Evolutionary conservation across 306 rosid species (phyloP).

Genomic region (Albizia julibrissin): DNA sequence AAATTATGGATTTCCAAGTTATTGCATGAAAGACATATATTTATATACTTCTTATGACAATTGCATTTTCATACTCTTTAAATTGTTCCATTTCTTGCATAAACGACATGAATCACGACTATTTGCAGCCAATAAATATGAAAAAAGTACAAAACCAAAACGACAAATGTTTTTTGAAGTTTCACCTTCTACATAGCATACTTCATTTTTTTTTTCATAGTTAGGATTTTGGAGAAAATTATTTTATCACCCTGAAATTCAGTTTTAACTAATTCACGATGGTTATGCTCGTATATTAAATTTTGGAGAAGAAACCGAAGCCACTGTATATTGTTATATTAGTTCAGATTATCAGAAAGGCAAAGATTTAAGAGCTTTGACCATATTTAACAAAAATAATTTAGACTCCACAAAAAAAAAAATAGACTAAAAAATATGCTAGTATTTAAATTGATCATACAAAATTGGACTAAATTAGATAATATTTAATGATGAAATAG

Average conservation of each 20-base stretch:
- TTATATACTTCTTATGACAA: constrained; percentile 14
- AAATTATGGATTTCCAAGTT: neutral
- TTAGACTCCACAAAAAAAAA: neutral
- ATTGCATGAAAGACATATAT: neutral
- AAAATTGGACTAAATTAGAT: neutral
- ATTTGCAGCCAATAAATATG: neutral
- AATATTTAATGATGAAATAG: neutral
- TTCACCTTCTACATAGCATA: neutral
- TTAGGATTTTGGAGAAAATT: neutral
- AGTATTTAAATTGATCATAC: neutral
- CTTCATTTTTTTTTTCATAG: neutral
- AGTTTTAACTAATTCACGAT: neutral
- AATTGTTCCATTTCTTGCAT: neutral
- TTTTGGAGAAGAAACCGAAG: neutral
- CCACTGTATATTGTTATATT: neutral
- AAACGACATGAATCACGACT: neutral
- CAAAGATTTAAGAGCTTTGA: neutral
- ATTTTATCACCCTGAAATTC: neutral
- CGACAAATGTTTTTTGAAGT: neutral
- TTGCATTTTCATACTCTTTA: neutral
- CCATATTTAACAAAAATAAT: neutral
- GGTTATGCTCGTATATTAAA: neutral
- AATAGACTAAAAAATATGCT: neutral
- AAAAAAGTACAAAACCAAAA: neutral
- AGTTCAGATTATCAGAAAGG: neutral